Conservation (phyloP, 2,329 filamentous ascomycete genomes). For the Botrytis byssoidea region DNA sequence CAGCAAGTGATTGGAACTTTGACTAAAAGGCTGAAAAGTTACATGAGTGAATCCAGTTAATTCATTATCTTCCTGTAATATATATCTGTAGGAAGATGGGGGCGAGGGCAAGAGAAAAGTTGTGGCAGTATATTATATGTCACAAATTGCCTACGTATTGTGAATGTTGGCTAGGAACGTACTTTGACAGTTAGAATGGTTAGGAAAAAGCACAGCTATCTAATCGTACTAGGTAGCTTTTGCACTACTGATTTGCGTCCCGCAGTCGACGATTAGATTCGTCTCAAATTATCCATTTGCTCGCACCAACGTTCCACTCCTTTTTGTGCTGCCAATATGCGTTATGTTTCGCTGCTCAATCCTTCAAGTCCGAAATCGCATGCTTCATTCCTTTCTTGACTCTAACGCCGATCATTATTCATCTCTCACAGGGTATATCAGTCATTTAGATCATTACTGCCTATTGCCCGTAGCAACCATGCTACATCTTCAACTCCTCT, state of each 20-base stretch:
- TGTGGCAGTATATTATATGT: background rate
- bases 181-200: background rate
- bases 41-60: background rate
- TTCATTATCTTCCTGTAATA: background rate
- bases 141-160: background rate
- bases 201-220: background rate
- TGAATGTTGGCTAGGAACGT: background rate
- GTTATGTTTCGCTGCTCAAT: background rate
- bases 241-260: background rate
- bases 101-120: background rate
- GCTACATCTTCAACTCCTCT: background rate
- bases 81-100: background rate
- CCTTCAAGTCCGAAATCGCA: background rate
- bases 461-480: background rate
- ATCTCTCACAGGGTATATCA: constrained; percentile 13
- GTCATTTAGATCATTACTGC: constrained; percentile 1
- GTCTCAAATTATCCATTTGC: background rate
- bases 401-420: constrained; percentile 15
- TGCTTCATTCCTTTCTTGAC: constrained; percentile 7
- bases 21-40: background rate
- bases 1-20: background rate
- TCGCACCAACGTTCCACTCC: background rate
- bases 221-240: background rate
- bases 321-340: background rate
- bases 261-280: constrained; percentile 9